Evolutionary conservation across 768 basidiomycete species (phyloP).

Genomic region (Boletus edulis): DNA sequence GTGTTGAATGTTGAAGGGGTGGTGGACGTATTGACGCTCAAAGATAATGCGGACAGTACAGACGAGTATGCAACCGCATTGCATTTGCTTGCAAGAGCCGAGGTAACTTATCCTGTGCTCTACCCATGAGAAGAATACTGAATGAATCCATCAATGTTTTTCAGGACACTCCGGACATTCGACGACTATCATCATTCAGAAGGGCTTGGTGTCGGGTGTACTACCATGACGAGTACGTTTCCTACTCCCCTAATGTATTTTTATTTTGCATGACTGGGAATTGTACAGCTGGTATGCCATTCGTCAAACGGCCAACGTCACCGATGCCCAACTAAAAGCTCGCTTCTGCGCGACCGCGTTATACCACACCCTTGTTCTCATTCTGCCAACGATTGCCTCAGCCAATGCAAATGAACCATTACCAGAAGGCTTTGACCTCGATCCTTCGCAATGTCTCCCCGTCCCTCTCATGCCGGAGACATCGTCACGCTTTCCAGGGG

Average conservation of each 20-base stretch:
- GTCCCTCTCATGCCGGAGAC: slow-evolving; percentile 61
- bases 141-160: not conserved
- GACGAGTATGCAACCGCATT: slow-evolving; percentile 71
- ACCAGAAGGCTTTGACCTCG: slow-evolving; percentile 49
- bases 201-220: slow-evolving; percentile 88
- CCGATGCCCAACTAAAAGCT: slow-evolving; percentile 72
- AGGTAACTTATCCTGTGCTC: slow-evolving; percentile 36
- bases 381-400: slow-evolving; percentile 36
- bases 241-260: not conserved
- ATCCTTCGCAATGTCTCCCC: slow-evolving; percentile 56
- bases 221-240: slow-evolving; percentile 80
- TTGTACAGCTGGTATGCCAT: slow-evolving; percentile 71
- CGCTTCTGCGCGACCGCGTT: slow-evolving; percentile 75
- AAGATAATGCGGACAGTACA: slow-evolving; percentile 62
- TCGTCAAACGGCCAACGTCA: slow-evolving; percentile 68
- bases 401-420: slow-evolving; percentile 31
- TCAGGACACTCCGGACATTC: slow-evolving; percentile 69
- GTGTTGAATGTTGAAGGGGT: slow-evolving; percentile 75
- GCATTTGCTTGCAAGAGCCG: slow-evolving; percentile 56
- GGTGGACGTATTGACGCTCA: slow-evolving; percentile 81
- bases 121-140: not conserved
- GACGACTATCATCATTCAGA: slow-evolving; percentile 66
- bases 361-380: slow-evolving; percentile 58
- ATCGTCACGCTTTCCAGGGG: slow-evolving; percentile 69
- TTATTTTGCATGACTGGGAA: not conserved